phyloP scores from a whole-genome alignment of 1,139 yeast species.

The Lodderomyces parapsilosis region DNA sequence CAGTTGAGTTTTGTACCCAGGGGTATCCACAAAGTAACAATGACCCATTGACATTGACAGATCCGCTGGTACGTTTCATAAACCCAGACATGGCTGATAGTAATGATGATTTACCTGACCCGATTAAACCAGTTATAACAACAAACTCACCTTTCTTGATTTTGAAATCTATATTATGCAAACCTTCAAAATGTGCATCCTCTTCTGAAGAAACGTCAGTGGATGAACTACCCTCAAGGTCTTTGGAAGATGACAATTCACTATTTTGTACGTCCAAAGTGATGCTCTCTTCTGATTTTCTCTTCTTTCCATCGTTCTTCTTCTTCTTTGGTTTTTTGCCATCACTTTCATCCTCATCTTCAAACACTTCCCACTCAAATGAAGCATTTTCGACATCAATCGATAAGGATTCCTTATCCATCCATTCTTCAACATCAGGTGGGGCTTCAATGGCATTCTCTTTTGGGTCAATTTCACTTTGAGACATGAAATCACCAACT shows the following conservation, averaged over 20 bases:
- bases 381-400: slow-evolving; percentile 51
- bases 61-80: slow-evolving; percentile 46
- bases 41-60: slow-evolving; percentile 38
- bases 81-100: slow-evolving; percentile 55
- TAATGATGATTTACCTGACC: slow-evolving; percentile 70
- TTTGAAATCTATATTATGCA: slow-evolving; percentile 19
- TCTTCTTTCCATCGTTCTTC: slow-evolving; percentile 5
- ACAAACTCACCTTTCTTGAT: slow-evolving; percentile 55
- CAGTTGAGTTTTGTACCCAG: slow-evolving; percentile 45
- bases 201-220: slow-evolving; percentile 8
- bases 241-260: background rate
- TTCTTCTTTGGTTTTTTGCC: slow-evolving; percentile 7
- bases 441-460: slow-evolving; percentile 20
- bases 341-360: slow-evolving; percentile 17
- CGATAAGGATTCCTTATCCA: slow-evolving; percentile 31
- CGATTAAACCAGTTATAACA: slow-evolving; percentile 70
- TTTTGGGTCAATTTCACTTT: slow-evolving; percentile 23
- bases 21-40: slow-evolving; percentile 51
- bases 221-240: slow-evolving; percentile 1
- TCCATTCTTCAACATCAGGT: slow-evolving; percentile 22
- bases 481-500: slow-evolving; percentile 50
- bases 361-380: slow-evolving; percentile 67
- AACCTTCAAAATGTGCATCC: slow-evolving; percentile 13
- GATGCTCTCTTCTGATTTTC: background rate
- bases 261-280: background rate